Conservation (phyloP, 2,329 filamentous ascomycete genomes). For the Neospermospora avenae region DNA sequence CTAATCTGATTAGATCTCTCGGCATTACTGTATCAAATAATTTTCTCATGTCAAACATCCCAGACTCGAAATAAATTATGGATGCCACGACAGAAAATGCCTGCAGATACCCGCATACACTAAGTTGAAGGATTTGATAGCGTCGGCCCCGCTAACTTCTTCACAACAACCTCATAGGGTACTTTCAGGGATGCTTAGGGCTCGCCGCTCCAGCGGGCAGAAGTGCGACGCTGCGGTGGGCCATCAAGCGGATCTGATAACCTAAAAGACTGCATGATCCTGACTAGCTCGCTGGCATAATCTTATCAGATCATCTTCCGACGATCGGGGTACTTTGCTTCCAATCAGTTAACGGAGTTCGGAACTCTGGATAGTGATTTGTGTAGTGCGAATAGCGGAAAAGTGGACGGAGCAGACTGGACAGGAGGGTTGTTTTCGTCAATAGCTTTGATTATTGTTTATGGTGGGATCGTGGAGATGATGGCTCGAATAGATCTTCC, state of each 20-base stretch:
- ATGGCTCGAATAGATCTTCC: background rate
- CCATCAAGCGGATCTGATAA: conserved; percentile 12
- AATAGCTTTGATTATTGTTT: no score
- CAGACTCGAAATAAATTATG: background rate
- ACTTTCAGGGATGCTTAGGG: background rate
- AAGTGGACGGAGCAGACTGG: background rate
- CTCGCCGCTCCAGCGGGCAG: background rate
- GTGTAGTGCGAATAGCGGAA: background rate
- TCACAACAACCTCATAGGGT: background rate
- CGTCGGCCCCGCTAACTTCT: background rate
- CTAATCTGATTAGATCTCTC: conserved; percentile 5
- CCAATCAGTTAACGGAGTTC: background rate
- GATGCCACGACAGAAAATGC: no score
- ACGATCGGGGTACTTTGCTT: background rate
- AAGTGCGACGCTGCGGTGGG: background rate
- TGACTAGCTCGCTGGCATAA: background rate
- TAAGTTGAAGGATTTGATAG: conserved; percentile 7
- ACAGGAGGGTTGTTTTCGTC: background rate
- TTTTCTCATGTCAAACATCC: background rate
- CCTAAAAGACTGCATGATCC: background rate
- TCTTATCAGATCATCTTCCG: conserved; percentile 17
- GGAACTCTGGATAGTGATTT: background rate
- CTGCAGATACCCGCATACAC: background rate
- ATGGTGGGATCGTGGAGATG: no score
- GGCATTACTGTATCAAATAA: background rate